Conservation (phyloP, 208 protist species). For the Wallacemonas sp. region DNA sequence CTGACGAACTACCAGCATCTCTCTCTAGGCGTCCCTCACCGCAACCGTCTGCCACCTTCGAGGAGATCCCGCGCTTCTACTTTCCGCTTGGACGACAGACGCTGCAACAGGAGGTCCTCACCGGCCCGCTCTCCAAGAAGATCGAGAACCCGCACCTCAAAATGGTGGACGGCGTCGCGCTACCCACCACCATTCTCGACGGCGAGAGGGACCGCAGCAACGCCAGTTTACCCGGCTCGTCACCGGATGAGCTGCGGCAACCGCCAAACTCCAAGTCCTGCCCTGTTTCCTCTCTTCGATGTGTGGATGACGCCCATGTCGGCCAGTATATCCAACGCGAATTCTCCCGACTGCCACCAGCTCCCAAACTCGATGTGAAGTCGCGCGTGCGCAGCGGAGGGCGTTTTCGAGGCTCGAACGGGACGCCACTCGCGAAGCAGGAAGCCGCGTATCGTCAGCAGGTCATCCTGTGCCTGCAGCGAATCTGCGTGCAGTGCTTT, state of each 20-base stretch:
- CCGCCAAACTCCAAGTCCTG: slow-evolving; percentile 9
- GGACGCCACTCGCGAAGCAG: slow-evolving; percentile 43
- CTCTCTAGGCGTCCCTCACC: too few relatives aligned
- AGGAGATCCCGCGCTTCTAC: slow-evolving; percentile 89
- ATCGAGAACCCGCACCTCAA: slow-evolving; percentile 78
- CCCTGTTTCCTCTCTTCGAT: slow-evolving; percentile 57
- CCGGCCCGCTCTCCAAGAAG: slow-evolving; percentile 40
- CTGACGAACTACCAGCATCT: too few relatives aligned
- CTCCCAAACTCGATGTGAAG: slow-evolving; percentile 44
- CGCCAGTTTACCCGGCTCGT: not conserved
- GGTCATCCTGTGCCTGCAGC: slow-evolving; percentile 64
- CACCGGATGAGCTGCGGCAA: not conserved
- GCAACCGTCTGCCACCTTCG: too few relatives aligned
- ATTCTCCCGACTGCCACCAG: slow-evolving; percentile 59
- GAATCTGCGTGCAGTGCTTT: slow-evolving; percentile 78
- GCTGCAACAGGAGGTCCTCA: slow-evolving; percentile 42
- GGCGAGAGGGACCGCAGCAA: slow-evolving; percentile 1
- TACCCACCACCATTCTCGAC: slow-evolving; percentile 19
- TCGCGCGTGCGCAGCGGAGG: slow-evolving; percentile 37
- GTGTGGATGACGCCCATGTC: slow-evolving; percentile 61
- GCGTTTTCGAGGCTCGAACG: slow-evolving; percentile 2
- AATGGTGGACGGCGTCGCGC: slow-evolving; percentile 50
- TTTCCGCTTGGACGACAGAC: slow-evolving; percentile 60
- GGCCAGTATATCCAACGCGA: slow-evolving; percentile 63
- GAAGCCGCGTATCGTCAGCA: slow-evolving; percentile 61